Percentiles rank a stretch among this genome's conserved stretches.
These are phyloP conservation scores for Entrophospora sp. DNA, from an alignment of 192 early-diverging fungal species.

Conservation along the genomic window DNA sequence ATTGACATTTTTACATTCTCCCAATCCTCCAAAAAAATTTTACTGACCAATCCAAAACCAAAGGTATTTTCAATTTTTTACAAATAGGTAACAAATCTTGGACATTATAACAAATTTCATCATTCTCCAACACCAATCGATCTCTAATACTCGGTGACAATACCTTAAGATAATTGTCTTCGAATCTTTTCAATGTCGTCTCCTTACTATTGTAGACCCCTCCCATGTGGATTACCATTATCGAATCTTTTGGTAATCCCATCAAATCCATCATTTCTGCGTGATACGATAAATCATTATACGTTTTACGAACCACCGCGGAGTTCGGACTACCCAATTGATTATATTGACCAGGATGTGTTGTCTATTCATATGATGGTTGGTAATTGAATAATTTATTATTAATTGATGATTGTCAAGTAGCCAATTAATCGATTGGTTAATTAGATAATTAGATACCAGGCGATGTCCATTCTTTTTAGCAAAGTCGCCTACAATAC, in stretches of 20 bases:
- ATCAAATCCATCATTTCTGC: conserved; percentile 37
- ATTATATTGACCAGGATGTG: conserved; percentile 43
- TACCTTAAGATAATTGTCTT: conserved; percentile 26
- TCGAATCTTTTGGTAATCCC: conserved; percentile 31
- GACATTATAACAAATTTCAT: conserved; percentile 40
- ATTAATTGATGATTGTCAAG: not conserved
- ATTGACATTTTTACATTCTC: not conserved
- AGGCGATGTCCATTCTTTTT: conserved; percentile 35
- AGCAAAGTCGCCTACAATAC: conserved; percentile 28
- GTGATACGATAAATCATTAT: conserved; percentile 35
- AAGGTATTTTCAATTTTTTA: conserved; percentile 33
- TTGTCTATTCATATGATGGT: conserved; percentile 22
- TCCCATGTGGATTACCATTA: conserved; percentile 39
- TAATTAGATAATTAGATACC: not conserved
- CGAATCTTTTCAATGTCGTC: conserved; percentile 27
- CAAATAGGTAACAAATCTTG: conserved; percentile 38
- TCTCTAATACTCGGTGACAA: conserved; percentile 27
- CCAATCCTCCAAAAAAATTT: not conserved
- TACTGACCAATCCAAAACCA: conserved; percentile 41
- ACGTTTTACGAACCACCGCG: conserved; percentile 28
- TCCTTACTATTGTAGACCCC: conserved; percentile 21
- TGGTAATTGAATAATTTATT: too few species aligned
- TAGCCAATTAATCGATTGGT: not conserved
- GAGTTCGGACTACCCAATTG: conserved; percentile 32
- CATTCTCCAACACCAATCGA: conserved; percentile 42